These are phyloP conservation scores for Yamadazyma diospyri DNA, from an alignment of 1,139 yeast genomes.

Conservation along the genomic window DNA sequence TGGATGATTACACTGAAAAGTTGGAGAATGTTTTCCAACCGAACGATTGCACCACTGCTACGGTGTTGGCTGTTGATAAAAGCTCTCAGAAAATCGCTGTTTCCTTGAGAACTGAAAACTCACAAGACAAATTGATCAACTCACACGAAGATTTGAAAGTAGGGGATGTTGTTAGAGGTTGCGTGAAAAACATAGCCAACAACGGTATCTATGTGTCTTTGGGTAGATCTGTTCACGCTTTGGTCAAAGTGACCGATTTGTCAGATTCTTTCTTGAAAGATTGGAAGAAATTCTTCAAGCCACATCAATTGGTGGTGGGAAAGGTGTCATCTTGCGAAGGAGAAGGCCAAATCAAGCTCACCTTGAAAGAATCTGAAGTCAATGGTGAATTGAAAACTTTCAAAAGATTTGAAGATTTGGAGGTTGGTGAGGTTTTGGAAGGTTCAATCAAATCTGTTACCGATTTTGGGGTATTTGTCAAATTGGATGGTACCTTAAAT, in stretches of 20 bases:
- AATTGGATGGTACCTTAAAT: slow-evolving; percentile 68
- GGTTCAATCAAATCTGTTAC: slow-evolving; percentile 80
- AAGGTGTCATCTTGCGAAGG: slow-evolving; percentile 63
- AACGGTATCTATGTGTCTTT: slow-evolving; percentile 79
- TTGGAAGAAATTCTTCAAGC: slow-evolving; percentile 76
- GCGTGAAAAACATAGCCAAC: slow-evolving; percentile 69
- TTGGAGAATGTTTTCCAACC: slow-evolving; percentile 50
- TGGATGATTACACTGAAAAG: slow-evolving; percentile 62
- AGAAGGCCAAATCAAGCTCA: slow-evolving; percentile 65
- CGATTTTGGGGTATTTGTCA: slow-evolving; percentile 89
- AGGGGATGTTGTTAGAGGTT: slow-evolving; percentile 78
- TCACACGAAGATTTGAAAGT: slow-evolving; percentile 54
- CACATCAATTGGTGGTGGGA: slow-evolving; percentile 74
- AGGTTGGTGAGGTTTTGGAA: slow-evolving; percentile 67
- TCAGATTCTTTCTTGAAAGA: slow-evolving; percentile 81
- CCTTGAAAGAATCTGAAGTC: slow-evolving; percentile 80
- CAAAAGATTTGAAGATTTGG: slow-evolving; percentile 62
- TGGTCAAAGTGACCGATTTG: slow-evolving; percentile 77
- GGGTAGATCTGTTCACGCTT: slow-evolving; percentile 70
- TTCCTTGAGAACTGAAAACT: slow-evolving; percentile 53
- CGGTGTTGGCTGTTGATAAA: slow-evolving; percentile 54
- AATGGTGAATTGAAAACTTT: slow-evolving; percentile 59
- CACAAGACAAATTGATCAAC: slow-evolving; percentile 52
- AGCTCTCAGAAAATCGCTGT: slow-evolving; percentile 58
- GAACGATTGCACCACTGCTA: slow-evolving; percentile 61